phyloP scores from a whole-genome alignment of 2,329 filamentous ascomycete genomes.

The Xylariales sp. region DNA sequence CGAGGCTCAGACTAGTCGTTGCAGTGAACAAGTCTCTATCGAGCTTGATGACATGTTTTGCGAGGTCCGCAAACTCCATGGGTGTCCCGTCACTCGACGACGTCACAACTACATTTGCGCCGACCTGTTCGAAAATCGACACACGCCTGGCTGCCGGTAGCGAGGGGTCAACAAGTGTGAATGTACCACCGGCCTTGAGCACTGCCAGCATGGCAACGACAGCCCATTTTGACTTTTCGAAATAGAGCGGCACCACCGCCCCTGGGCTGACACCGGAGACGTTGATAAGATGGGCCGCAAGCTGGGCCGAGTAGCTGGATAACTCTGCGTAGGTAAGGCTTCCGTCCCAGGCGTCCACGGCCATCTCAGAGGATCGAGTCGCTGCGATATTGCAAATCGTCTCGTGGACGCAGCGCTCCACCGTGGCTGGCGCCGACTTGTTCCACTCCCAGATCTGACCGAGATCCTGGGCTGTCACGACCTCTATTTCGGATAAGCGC shows the following conservation, averaged over 20 bases:
- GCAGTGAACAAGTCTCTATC: too few relatives aligned
- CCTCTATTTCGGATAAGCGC: background rate
- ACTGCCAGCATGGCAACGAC: background rate
- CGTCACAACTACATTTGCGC: too few relatives aligned
- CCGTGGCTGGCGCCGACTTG: background rate
- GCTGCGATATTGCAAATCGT: background rate
- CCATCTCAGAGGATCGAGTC: background rate
- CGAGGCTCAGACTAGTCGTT: too few relatives aligned
- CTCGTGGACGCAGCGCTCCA: background rate
- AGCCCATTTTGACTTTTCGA: conserved; percentile 1
- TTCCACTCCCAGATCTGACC: background rate
- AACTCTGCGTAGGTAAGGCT: conserved; percentile 4
- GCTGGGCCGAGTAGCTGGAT: background rate
- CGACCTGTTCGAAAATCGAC: too few relatives aligned
- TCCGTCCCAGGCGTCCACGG: conserved; percentile 2
- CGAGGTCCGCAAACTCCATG: too few relatives aligned
- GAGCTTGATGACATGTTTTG: too few relatives aligned
- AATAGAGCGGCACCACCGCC: background rate
- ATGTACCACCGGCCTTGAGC: background rate
- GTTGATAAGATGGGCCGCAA: background rate
- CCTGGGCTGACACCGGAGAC: background rate
- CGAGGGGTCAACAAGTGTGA: background rate
- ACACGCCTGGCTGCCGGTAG: too few relatives aligned
- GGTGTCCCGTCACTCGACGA: too few relatives aligned
- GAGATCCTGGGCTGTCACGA: background rate